Evolutionary conservation across 108 stramenopile species (phyloP).

Genomic region (Mediolabrus comicus): DNA sequence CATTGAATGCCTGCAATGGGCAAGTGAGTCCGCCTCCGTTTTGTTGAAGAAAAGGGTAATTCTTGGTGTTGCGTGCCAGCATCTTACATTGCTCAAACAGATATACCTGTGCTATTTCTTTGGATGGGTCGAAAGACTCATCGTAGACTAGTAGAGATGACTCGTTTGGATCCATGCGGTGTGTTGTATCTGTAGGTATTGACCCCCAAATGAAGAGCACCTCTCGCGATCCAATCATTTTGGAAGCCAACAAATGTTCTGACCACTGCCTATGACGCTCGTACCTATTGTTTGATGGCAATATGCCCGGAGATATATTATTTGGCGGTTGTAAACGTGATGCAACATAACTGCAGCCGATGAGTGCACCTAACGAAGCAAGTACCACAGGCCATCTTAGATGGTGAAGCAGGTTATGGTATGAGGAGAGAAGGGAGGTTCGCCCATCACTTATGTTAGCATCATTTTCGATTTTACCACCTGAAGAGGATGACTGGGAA

Average conservation of each 20-base stretch:
- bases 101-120: constrained; percentile 34
- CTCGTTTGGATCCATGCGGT: constrained; percentile 39
- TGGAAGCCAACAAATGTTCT: neutral
- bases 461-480: neutral
- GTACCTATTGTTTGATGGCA: neutral
- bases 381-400: neutral
- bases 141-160: constrained; percentile 53
- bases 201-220: constrained; percentile 40
- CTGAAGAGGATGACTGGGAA: neutral
- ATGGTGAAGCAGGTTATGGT: neutral
- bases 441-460: neutral
- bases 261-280: neutral
- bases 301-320: neutral
- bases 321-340: neutral
- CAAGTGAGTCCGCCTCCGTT: constrained; percentile 16
- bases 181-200: neutral
- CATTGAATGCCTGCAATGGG: constrained; percentile 47
- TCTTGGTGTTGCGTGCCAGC: neutral
- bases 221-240: neutral
- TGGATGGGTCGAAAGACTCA: constrained; percentile 42
- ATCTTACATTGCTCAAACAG: constrained; percentile 37
- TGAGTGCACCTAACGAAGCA: neutral
- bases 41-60: neutral
- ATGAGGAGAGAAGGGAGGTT: neutral
- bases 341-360: neutral